A percentile compares a stretch with the other conserved stretches of the same genome.
These are phyloP conservation scores for Tetrastigma voinierianum DNA, from an alignment of 164 flowering plant species.

Conservation along the genomic window DNA sequence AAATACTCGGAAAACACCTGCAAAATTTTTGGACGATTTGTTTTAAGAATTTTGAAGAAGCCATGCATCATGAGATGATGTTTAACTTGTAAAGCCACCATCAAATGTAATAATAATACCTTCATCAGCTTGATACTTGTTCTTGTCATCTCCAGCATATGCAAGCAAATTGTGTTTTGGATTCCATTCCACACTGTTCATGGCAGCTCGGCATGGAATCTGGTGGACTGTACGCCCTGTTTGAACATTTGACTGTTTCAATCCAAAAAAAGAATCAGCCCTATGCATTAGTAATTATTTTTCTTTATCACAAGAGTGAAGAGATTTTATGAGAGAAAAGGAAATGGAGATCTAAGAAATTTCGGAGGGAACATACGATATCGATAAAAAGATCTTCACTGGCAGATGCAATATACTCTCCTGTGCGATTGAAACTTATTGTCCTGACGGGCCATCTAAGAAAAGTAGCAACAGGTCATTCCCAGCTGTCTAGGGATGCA, in stretches of 20 bases:
- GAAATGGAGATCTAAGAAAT: not conserved
- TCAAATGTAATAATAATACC: constrained; percentile 42
- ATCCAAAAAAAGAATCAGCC: constrained; percentile 11
- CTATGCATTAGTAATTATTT: not conserved
- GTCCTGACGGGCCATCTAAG: constrained; percentile 96
- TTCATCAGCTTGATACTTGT: constrained; percentile 93
- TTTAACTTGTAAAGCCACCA: too few species aligned
- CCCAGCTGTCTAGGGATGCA: not conserved
- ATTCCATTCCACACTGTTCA: constrained; percentile 99
- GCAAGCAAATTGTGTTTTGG: constrained; percentile 89
- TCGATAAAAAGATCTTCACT: constrained; percentile 97
- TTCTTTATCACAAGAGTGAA: not conserved
- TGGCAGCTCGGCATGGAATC: constrained; percentile 91
- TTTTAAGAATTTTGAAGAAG: not conserved
- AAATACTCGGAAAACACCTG: constrained; percentile 88
- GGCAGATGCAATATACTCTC: constrained; percentile 95
- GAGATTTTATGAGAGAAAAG: not conserved
- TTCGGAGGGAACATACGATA: constrained; percentile 49
- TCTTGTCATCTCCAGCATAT: constrained; percentile 98
- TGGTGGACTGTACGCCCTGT: constrained; percentile 91
- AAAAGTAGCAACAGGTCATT: constrained; percentile 16
- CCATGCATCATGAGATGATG: too few species aligned
- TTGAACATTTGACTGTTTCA: constrained; percentile 72
- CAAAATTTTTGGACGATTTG: constrained; percentile 2
- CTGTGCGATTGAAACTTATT: constrained; percentile 88